Evolutionary conservation across 2,329 filamentous ascomycete species (phyloP).

Genomic region (Monosporascus sp.): DNA sequence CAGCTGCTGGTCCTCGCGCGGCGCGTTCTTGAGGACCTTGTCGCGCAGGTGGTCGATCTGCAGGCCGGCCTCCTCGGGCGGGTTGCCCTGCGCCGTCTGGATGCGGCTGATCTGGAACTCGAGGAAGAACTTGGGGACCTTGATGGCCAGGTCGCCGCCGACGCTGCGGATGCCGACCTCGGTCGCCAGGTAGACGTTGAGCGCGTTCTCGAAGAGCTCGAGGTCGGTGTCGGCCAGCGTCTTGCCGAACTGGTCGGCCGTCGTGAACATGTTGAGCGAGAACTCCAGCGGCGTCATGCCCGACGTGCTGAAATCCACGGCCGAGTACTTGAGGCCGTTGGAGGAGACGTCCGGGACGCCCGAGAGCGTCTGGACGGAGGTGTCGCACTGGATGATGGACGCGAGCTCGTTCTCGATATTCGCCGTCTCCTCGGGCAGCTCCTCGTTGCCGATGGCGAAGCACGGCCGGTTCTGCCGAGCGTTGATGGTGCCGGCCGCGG

Average conservation of each 20-base stretch:
- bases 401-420: slow-evolving; percentile 36
- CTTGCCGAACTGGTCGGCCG: slow-evolving; percentile 39
- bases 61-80: slow-evolving; percentile 43
- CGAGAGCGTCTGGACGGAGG: slow-evolving; percentile 39
- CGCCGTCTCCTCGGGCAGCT: slow-evolving; percentile 45
- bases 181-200: slow-evolving; percentile 54
- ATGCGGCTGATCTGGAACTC: slow-evolving; percentile 54
- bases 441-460: slow-evolving; percentile 46
- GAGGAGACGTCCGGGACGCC: slow-evolving; percentile 52
- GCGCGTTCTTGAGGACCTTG: slow-evolving; percentile 53
- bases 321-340: slow-evolving; percentile 43
- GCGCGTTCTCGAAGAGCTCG: slow-evolving; percentile 43
- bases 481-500: too few species aligned
- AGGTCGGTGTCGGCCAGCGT: slow-evolving; percentile 46
- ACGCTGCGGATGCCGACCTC: slow-evolving; percentile 52
- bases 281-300: slow-evolving; percentile 45
- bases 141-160: slow-evolving; percentile 48
- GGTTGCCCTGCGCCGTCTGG: slow-evolving; percentile 52
- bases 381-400: slow-evolving; percentile 43
- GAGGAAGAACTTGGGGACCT: slow-evolving; percentile 60
- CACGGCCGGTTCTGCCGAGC: slow-evolving; percentile 29
- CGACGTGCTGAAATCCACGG: slow-evolving; percentile 50
- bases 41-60: slow-evolving; percentile 51
- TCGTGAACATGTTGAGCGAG: slow-evolving; percentile 48
- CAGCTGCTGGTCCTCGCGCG: slow-evolving; percentile 41